phyloP scores from a whole-genome alignment of 495 filamentous ascomycete species.

The Poronia punctata region DNA sequence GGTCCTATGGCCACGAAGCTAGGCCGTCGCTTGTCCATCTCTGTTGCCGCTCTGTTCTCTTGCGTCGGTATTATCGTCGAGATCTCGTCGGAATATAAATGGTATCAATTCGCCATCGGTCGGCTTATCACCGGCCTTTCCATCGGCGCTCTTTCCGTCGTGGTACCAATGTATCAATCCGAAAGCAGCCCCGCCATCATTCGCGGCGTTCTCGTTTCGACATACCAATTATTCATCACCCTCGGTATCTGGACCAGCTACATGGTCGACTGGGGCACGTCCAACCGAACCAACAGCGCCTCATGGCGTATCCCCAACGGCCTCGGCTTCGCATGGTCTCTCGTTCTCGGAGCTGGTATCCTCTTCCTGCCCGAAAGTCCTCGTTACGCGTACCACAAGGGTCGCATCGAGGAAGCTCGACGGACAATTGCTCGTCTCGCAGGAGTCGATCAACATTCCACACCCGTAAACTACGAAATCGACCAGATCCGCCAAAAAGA shows the following conservation, averaged over 20 bases:
- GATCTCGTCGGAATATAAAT: slow-evolving; percentile 43
- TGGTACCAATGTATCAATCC: slow-evolving; percentile 68
- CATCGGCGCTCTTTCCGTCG: slow-evolving; percentile 63
- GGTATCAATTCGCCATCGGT: slow-evolving; percentile 49
- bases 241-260: slow-evolving; percentile 78
- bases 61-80: slow-evolving; percentile 65
- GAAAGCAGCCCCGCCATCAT: slow-evolving; percentile 61
- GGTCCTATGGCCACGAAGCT: slow-evolving; percentile 48
- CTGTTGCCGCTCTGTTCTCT: slow-evolving; percentile 54
- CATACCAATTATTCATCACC: slow-evolving; percentile 84
- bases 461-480: slow-evolving; percentile 61
- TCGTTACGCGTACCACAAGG: slow-evolving; percentile 59
- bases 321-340: slow-evolving; percentile 67
- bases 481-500: slow-evolving; percentile 65
- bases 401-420: slow-evolving; percentile 59
- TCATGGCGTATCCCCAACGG: slow-evolving; percentile 81
- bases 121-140: slow-evolving; percentile 59
- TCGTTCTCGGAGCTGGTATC: slow-evolving; percentile 64
- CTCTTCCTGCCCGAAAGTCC: slow-evolving; percentile 69
- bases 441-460: slow-evolving; percentile 58
- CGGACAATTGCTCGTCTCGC: slow-evolving; percentile 63
- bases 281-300: slow-evolving; percentile 40
- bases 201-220: slow-evolving; percentile 59
- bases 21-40: slow-evolving; percentile 42
- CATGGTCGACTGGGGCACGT: slow-evolving; percentile 74